Percentiles rank a stretch among this genome's conserved stretches.
Conservation (phyloP, 331 rosid genomes). For the Saraca asoca region DNA sequence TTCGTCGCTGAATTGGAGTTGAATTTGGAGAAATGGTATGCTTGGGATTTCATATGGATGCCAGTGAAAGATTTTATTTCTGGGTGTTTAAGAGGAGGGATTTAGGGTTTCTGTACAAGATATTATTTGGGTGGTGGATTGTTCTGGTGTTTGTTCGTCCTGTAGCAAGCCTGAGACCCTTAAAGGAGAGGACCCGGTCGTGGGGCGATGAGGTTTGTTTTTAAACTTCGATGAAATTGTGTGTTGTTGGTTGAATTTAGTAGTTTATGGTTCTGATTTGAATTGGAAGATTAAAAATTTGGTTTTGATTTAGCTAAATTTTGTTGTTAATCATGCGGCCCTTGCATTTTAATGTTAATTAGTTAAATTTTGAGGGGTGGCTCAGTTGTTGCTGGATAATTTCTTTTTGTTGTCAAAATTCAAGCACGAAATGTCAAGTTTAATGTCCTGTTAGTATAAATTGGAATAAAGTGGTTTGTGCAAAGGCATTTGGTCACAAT, state of each 20-base stretch:
- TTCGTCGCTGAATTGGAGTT: slow-evolving; percentile 48
- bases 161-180: slow-evolving; percentile 75
- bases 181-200: slow-evolving; percentile 76
- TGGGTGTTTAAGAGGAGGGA: slow-evolving; percentile 40
- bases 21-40: slow-evolving; percentile 45
- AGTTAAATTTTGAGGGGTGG: neutral
- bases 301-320: neutral
- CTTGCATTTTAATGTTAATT: slow-evolving; percentile 6
- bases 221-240: slow-evolving; percentile 14
- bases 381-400: slow-evolving; percentile 4
- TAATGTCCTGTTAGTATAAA: slow-evolving; percentile 11
- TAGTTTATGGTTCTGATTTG: slow-evolving; percentile 10
- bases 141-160: slow-evolving; percentile 49
- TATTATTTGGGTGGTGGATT: slow-evolving; percentile 51
- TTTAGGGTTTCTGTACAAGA: slow-evolving; percentile 41
- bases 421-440: slow-evolving; percentile 25
- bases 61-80: slow-evolving; percentile 38
- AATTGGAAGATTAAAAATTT: slow-evolving; percentile 7
- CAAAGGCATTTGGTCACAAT: slow-evolving; percentile 15
- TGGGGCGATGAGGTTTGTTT: slow-evolving; percentile 91
- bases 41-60: slow-evolving; percentile 47
- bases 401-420: slow-evolving; percentile 23
- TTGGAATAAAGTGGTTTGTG: slow-evolving; percentile 24
- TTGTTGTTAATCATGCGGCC: slow-evolving; percentile 1
- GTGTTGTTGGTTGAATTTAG: slow-evolving; percentile 12